Conservation (phyloP, 2,329 filamentous ascomycete species). For the Verticillium alfalfae region DNA sequence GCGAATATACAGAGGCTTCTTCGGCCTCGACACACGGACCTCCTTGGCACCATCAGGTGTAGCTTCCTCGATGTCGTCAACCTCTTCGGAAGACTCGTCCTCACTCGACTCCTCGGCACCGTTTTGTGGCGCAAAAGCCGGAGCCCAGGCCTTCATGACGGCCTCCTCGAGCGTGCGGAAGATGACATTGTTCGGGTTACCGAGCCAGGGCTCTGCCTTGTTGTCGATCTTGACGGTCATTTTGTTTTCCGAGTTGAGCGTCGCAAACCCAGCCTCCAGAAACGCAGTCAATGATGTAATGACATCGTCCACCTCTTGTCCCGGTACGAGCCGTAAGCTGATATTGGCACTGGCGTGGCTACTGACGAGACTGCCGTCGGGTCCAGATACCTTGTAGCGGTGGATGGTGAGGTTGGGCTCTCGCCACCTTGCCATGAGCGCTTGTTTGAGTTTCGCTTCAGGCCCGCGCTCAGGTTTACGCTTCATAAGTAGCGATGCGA, state of each 20-base stretch:
- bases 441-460: constrained; percentile 68
- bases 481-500: constrained; percentile 68
- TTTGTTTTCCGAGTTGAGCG: constrained; percentile 73
- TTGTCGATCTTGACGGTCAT: constrained; percentile 84
- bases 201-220: constrained; percentile 92
- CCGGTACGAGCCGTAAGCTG: constrained; percentile 86
- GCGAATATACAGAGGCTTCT: constrained; percentile 82
- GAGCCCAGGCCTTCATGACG: constrained; percentile 78
- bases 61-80: too few relatives aligned
- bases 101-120: constrained; percentile 9
- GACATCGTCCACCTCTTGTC: constrained; percentile 80
- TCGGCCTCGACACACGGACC: constrained; percentile 20
- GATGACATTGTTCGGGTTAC: constrained; percentile 83
- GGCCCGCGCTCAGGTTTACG: constrained; percentile 58
- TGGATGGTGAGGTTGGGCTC: constrained; percentile 94
- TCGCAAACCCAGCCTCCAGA: constrained; percentile 64
- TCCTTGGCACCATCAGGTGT: too few relatives aligned
- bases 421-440: constrained; percentile 89
- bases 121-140: constrained; percentile 30
- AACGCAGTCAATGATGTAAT: constrained; percentile 62
- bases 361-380: constrained; percentile 87
- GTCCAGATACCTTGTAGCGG: constrained; percentile 85
- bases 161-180: constrained; percentile 85
- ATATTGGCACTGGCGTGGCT: constrained; percentile 82
- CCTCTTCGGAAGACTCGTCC: not conserved